Base-by-base conservation (phyloP, 345 rosid genomes). In the Pistacia vera region DNA sequence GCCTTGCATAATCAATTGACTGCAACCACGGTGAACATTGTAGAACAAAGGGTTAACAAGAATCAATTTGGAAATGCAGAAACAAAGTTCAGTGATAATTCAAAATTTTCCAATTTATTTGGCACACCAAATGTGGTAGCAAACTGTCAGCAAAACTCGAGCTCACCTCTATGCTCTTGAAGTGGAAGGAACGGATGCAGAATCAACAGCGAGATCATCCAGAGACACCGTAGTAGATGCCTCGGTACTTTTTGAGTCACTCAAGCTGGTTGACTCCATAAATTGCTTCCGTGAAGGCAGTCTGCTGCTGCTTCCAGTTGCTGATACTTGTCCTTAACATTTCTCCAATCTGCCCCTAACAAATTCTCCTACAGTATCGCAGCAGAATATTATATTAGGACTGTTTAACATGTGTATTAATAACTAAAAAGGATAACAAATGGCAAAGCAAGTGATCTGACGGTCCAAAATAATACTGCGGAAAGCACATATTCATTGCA, bases 81-180 rank as follows among this genome's bases (percentile, higher is more conserved):
- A 14, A 4, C 9, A 17, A 56, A 75, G 63, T 61, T 4, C 18
- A 49, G 49, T 11, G 30, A 30, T 17, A 49, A 30, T 10, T 44
- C 57, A 22, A 20, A 41, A 41, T 41, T 41, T 5, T 41, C n/a
- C n/a, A n/a, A n/a, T n/a, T n/a, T n/a, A n/a, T n/a, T 35, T 49
- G 11, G 35, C 13, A 9, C 22, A 80, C 46, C 25, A 41, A 58
- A 38, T 9, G 20, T 18, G 35, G 68, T 14, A 51, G n/a, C 14
- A 14, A 56, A n/a, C 30, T n/a, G 22, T 25, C 28, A 18, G 68
- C 4, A 68, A 64, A 55, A 8, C 28, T 59, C 14, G 66, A 38
- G 18, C 85, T 85, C 85, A 91, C 98, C 91, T 96, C 98, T 71
- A 78, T 11, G 86, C 77, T 85, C 99, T 91, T 56, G 99, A 96